These are phyloP conservation scores for Blyttiomyces sp. DNA, from an alignment of 371 early-diverging fungal genomes.

Conservation along the genomic window DNA sequence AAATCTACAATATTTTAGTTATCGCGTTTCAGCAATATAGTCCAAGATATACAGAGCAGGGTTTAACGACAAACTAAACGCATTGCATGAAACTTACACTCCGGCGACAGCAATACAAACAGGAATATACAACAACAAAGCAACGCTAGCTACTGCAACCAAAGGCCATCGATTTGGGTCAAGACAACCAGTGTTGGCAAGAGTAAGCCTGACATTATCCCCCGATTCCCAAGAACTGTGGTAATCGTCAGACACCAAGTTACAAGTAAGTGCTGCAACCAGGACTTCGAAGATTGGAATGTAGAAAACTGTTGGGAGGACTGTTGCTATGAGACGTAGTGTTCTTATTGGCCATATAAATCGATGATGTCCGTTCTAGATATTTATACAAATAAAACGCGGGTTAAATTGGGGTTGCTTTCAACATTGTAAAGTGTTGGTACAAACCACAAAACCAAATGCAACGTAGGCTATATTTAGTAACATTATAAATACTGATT, in stretches of 20 bases:
- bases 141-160: neutral
- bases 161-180: neutral
- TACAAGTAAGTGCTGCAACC: constrained; percentile 1
- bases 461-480: constrained; percentile 6
- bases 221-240: too few relatives aligned
- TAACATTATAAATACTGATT: constrained; percentile 1
- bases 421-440: too few relatives aligned
- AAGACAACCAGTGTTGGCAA: neutral
- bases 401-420: too few relatives aligned
- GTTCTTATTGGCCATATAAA: constrained; percentile 9
- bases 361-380: constrained; percentile 6
- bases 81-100: too few relatives aligned
- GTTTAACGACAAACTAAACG: too few relatives aligned
- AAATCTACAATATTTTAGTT: too few relatives aligned
- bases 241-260: neutral
- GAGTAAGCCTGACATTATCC: neutral
- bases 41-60: too few relatives aligned
- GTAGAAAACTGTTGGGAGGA: constrained; percentile 13
- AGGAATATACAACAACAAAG: constrained; percentile 1
- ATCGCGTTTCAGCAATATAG: too few relatives aligned
- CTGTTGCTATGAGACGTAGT: constrained; percentile 4
- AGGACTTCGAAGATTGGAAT: constrained; percentile 11
- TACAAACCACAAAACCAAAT: neutral
- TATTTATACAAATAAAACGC: neutral
- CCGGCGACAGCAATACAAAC: constrained; percentile 1